These are phyloP conservation scores for Yamadazyma endophytica DNA, from an alignment of 805 yeast genomes.

Conservation along the genomic window DNA sequence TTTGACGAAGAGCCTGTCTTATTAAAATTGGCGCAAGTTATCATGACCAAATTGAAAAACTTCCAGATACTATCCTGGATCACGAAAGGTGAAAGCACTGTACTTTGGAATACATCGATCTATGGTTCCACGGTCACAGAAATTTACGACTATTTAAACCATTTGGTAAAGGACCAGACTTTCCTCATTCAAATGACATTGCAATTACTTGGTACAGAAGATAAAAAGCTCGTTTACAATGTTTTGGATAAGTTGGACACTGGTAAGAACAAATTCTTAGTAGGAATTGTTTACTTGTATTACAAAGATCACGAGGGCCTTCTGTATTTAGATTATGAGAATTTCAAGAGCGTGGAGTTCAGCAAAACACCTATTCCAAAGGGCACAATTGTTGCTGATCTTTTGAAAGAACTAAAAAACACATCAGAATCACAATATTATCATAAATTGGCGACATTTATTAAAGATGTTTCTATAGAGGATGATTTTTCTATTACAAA, in stretches of 20 bases:
- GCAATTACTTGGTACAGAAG: slow-evolving; percentile 28
- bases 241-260: slow-evolving; percentile 40
- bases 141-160: slow-evolving; percentile 8
- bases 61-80: no score
- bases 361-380: neutral
- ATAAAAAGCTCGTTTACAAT: slow-evolving; percentile 36
- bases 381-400: slow-evolving; percentile 1
- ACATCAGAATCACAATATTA: slow-evolving; percentile 5
- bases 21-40: slow-evolving; percentile 19
- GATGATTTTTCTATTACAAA: slow-evolving; percentile 3
- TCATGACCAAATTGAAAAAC: slow-evolving; percentile 19
- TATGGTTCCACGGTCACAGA: slow-evolving; percentile 2
- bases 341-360: slow-evolving; percentile 4
- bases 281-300: slow-evolving; percentile 30
- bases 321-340: slow-evolving; percentile 6
- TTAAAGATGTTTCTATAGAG: slow-evolving; percentile 2
- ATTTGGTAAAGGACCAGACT: slow-evolving; percentile 16
- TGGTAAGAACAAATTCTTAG: slow-evolving; percentile 21
- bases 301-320: slow-evolving; percentile 16
- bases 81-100: no score
- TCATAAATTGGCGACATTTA: slow-evolving; percentile 8
- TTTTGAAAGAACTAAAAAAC: neutral
- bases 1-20: slow-evolving; percentile 28
- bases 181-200: slow-evolving; percentile 34
- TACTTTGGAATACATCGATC: neutral